phyloP scores from a whole-genome alignment of 495 filamentous ascomycete species.

The Lophiostoma macrostomum region DNA sequence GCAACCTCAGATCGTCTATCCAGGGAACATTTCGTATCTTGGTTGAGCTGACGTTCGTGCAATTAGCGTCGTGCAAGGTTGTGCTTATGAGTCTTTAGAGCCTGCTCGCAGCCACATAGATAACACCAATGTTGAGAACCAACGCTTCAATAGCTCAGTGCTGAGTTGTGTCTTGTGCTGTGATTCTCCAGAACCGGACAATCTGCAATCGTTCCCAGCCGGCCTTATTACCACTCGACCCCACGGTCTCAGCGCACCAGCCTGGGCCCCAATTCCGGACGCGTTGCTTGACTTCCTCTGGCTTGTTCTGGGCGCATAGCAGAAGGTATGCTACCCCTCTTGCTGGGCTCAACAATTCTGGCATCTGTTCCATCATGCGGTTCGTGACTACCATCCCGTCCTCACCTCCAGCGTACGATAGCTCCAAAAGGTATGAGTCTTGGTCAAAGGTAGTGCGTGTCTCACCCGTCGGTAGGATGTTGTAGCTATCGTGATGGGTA shows the following conservation, averaged over 20 bases:
- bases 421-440: slow-evolving; percentile 75
- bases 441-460: slow-evolving; percentile 53
- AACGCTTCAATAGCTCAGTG: too few species aligned
- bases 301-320: slow-evolving; percentile 82
- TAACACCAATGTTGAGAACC: too few species aligned
- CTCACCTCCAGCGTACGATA: slow-evolving; percentile 82
- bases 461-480: slow-evolving; percentile 34
- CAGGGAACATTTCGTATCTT: too few species aligned
- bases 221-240: slow-evolving; percentile 75
- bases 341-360: slow-evolving; percentile 53
- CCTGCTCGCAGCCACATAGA: too few species aligned
- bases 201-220: slow-evolving; percentile 91
- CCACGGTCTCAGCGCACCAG: slow-evolving; percentile 78
- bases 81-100: too few species aligned
- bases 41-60: too few species aligned
- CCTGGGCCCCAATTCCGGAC: slow-evolving; percentile 54
- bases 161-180: too few species aligned
- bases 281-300: slow-evolving; percentile 66
- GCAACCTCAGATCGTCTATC: too few species aligned
- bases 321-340: slow-evolving; percentile 84
- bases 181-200: slow-evolving; percentile 64
- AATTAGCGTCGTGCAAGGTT: too few species aligned
- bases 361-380: slow-evolving; percentile 65
- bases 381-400: slow-evolving; percentile 95
- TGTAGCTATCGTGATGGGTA: slow-evolving; percentile 33